Percentiles rank a stretch among this genome's conserved stretches.
Conservation (phyloP, 352 stramenopile genomes). For the Pilasporangium apinafurcum region DNA sequence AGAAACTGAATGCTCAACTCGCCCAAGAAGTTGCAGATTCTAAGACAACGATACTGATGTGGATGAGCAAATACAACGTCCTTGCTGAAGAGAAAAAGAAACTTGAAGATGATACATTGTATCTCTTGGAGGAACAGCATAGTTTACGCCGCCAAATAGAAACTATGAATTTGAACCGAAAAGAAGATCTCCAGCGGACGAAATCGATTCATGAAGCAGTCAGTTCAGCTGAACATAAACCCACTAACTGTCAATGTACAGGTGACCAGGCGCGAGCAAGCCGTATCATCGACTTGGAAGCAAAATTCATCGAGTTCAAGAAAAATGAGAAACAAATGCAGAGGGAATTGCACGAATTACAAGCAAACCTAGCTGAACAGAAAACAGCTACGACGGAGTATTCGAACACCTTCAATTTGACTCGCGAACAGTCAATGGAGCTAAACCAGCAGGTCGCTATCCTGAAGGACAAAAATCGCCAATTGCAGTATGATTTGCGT, state of each 20-base stretch:
- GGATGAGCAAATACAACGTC: slow-evolving; percentile 61
- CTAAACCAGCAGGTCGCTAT: slow-evolving; percentile 6
- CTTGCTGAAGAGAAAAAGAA: slow-evolving; percentile 20
- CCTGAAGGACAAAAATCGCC: slow-evolving; percentile 4
- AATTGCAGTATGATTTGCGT: slow-evolving; percentile 6
- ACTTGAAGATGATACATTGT: slow-evolving; percentile 19
- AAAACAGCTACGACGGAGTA: slow-evolving; percentile 14
- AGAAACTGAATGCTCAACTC: slow-evolving; percentile 6
- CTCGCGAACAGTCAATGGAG: not conserved
- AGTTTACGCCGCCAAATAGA: slow-evolving; percentile 17
- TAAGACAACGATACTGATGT: slow-evolving; percentile 60
- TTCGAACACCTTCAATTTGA: slow-evolving; percentile 3
- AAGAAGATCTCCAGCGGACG: not conserved
- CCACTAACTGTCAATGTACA: too few species aligned
- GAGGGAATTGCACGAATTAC: not conserved
- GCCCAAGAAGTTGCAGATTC: slow-evolving; percentile 34
- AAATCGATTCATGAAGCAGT: too few species aligned
- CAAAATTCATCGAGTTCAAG: slow-evolving; percentile 6
- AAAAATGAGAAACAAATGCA: not conserved
- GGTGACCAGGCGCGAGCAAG: not conserved
- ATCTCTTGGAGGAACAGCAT: slow-evolving; percentile 24
- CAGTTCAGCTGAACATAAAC: too few species aligned
- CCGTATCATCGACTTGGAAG: slow-evolving; percentile 4
- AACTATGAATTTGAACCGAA: slow-evolving; percentile 5
- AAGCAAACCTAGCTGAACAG: slow-evolving; percentile 2